Conservation (phyloP, 768 basidiomycete genomes). For the Suillus plorans region DNA sequence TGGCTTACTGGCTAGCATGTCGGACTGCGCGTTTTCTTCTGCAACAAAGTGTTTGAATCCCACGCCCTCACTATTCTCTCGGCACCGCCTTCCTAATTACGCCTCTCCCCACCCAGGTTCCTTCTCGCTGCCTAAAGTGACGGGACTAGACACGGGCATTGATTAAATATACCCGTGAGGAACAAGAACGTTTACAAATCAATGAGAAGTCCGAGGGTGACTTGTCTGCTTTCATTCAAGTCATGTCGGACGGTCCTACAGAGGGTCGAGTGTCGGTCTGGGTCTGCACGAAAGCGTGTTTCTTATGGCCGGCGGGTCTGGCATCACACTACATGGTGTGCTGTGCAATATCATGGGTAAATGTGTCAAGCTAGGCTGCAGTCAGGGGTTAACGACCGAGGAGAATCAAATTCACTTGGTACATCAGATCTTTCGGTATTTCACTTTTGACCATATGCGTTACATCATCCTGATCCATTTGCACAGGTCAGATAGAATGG, state of each 20-base stretch:
- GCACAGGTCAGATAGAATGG: conserved; percentile 46
- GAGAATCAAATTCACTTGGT: conserved; percentile 81
- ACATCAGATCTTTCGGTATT: conserved; percentile 69
- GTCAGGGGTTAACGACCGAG: conserved; percentile 52
- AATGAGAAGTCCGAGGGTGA: neutral
- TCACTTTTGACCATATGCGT: conserved; percentile 4
- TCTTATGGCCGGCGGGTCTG: conserved; percentile 81
- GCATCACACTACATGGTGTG: conserved; percentile 78
- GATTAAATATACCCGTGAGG: conserved; percentile 47
- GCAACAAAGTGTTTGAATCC: conserved; percentile 69
- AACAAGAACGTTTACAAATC: conserved; percentile 33
- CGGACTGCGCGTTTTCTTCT: conserved; percentile 44
- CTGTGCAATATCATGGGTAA: conserved; percentile 80
- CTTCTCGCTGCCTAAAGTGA: conserved; percentile 62
- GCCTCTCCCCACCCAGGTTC: conserved; percentile 46
- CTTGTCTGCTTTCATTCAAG: conserved; percentile 45
- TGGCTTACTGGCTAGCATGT: conserved; percentile 62
- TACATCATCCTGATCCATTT: neutral
- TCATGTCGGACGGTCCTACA: conserved; percentile 69
- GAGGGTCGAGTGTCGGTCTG: no score
- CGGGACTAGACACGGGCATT: conserved; percentile 79
- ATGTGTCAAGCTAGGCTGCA: conserved; percentile 46
- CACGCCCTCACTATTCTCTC: conserved; percentile 79
- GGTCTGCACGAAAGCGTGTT: conserved; percentile 39
- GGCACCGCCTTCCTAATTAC: conserved; percentile 56